phyloP scores from a whole-genome alignment of 805 yeast species.

The Lipomyces orientalis region DNA sequence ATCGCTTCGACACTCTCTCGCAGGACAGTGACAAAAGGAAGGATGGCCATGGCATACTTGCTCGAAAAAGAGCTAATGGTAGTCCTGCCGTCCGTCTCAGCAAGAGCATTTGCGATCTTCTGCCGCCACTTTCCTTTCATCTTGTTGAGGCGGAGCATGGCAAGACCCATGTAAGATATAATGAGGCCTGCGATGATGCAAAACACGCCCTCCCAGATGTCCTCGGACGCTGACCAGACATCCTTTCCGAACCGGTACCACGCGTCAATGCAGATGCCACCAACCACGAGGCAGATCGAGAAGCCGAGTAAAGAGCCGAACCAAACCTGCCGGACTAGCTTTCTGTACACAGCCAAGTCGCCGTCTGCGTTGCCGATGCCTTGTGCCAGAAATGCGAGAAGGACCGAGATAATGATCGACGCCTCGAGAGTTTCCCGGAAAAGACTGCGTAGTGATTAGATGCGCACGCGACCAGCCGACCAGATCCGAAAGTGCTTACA shows the following conservation, averaged over 20 bases:
- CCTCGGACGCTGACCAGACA: constrained; percentile 87
- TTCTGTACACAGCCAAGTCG: constrained; percentile 57
- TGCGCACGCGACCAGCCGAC: neutral
- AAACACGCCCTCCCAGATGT: constrained; percentile 96
- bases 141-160: constrained; percentile 93
- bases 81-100: constrained; percentile 44
- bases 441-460: constrained; percentile 48
- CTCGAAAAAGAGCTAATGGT: constrained; percentile 52
- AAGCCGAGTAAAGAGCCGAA: constrained; percentile 76
- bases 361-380: constrained; percentile 63
- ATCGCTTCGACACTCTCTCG: constrained; percentile 98
- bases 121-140: constrained; percentile 97
- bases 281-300: constrained; percentile 77
- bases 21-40: constrained; percentile 87
- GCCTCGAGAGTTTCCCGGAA: constrained; percentile 96
- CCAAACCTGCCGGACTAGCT: constrained; percentile 84
- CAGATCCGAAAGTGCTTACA: constrained; percentile 20
- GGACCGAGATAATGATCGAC: constrained; percentile 84
- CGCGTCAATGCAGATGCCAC: constrained; percentile 93
- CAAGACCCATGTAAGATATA: constrained; percentile 93
- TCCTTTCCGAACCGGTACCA: constrained; percentile 81
- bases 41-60: constrained; percentile 85
- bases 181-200: constrained; percentile 87
- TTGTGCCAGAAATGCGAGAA: constrained; percentile 89
- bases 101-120: constrained; percentile 85